A percentile compares a stretch with the other conserved stretches of the same genome.
phyloP scores from a whole-genome alignment of 176 grass and related monocot genomes.

The Areca catechu region DNA sequence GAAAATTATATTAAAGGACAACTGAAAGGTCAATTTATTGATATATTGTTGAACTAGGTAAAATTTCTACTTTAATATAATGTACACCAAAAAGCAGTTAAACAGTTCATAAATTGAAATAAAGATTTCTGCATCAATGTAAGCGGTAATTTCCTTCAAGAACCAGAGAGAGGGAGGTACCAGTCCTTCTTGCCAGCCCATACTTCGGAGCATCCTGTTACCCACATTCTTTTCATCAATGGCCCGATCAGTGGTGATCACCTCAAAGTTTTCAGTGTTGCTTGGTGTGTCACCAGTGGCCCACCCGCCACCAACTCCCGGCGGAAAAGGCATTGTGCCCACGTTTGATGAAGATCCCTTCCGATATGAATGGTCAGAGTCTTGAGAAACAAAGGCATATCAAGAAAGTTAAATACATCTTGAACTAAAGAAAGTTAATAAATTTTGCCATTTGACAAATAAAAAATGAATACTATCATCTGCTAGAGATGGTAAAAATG shows the following conservation, averaged over 20 bases:
- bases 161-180: constrained; percentile 27
- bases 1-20: too few species aligned
- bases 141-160: background rate
- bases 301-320: constrained; percentile 67
- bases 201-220: constrained; percentile 86
- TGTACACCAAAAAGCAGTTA: too few species aligned
- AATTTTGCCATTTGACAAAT: constrained; percentile 17
- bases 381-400: constrained; percentile 81
- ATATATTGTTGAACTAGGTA: too few species aligned
- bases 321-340: constrained; percentile 97
- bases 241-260: constrained; percentile 74
- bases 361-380: constrained; percentile 50
- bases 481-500: too few species aligned
- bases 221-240: constrained; percentile 94
- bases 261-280: constrained; percentile 71
- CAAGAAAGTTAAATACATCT: constrained; percentile 53
- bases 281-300: constrained; percentile 48
- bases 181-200: constrained; percentile 85
- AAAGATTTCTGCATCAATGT: too few species aligned
- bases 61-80: too few species aligned
- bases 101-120: too few species aligned
- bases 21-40: too few species aligned
- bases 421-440: constrained; percentile 16
- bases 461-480: background rate
- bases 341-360: constrained; percentile 65